Percentiles rank a stretch among this genome's conserved stretches.
phyloP scores from a whole-genome alignment of 345 rosid species.

The Citrus maxima region DNA sequence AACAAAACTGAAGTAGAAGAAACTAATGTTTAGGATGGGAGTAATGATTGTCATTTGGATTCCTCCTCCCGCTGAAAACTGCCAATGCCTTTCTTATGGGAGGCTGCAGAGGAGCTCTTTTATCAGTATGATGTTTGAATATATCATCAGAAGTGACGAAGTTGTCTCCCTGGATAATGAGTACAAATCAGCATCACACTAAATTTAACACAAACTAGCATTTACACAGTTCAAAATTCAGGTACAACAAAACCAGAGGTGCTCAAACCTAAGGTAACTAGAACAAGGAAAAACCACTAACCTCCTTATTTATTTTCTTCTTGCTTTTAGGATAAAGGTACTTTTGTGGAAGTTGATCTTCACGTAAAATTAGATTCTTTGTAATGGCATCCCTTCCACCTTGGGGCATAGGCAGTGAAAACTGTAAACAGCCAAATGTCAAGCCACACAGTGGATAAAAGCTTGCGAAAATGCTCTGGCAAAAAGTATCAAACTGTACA shows the following conservation, averaged over 20 bases:
- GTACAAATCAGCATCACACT: not conserved
- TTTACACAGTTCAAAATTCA: not conserved
- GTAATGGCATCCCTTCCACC: slow-evolving; percentile 91
- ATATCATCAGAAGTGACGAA: slow-evolving; percentile 46
- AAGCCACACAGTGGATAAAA: not conserved
- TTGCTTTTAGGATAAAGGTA: slow-evolving; percentile 76
- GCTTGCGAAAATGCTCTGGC: not conserved
- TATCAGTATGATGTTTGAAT: slow-evolving; percentile 61
- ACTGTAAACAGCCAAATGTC: slow-evolving; percentile 42
- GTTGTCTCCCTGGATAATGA: slow-evolving; percentile 58
- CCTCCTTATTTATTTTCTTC: slow-evolving; percentile 72
- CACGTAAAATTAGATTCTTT: slow-evolving; percentile 74
- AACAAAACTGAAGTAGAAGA: not conserved
- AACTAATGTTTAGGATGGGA: slow-evolving; percentile 55
- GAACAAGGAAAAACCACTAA: slow-evolving; percentile 15
- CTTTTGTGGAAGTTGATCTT: slow-evolving; percentile 94
- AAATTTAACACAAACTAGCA: not conserved
- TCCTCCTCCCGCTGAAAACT: slow-evolving; percentile 81
- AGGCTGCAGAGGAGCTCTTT: slow-evolving; percentile 65
- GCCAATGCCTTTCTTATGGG: slow-evolving; percentile 83
- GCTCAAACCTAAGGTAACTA: not conserved
- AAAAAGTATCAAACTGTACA: not conserved
- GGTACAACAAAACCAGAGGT: not conserved
- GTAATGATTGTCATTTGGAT: slow-evolving; percentile 95
- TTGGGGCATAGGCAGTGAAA: slow-evolving; percentile 81